These are phyloP conservation scores for Gonapodya sp. DNA, from an alignment of 192 early-diverging fungal species.

Conservation along the genomic window DNA sequence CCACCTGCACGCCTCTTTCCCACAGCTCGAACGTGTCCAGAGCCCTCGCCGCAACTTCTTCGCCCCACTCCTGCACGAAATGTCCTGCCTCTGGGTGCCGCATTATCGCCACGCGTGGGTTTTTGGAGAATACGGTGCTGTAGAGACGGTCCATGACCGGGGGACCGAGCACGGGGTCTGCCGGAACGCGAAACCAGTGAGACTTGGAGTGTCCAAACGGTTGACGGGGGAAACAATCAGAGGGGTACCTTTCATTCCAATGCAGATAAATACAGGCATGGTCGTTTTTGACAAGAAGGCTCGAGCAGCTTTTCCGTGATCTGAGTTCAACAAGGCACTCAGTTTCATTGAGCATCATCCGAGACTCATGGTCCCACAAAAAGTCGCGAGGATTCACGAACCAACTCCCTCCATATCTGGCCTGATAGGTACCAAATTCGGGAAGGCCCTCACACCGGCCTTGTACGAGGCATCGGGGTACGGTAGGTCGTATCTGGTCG, in stretches of 20 bases:
- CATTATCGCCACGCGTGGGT: background rate
- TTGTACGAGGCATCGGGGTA: background rate
- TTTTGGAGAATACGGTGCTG: background rate
- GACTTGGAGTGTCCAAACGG: too few species aligned
- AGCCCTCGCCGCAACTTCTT: background rate
- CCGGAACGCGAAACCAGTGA: too few species aligned
- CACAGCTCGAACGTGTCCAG: background rate
- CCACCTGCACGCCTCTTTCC: background rate
- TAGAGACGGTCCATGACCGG: background rate
- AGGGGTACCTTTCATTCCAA: background rate
- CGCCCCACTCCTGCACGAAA: constrained; percentile 12
- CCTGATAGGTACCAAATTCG: background rate
- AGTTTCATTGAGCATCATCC: too few species aligned
- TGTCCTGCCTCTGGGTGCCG: background rate
- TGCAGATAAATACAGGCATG: background rate
- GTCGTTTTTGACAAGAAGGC: background rate
- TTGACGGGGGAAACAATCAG: too few species aligned
- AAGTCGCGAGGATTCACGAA: too few species aligned
- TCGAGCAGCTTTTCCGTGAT: background rate
- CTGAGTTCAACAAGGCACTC: too few species aligned
- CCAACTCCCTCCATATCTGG: background rate
- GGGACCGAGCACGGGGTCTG: background rate
- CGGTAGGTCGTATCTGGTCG: background rate
- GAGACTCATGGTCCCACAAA: too few species aligned
- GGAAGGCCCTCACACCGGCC: background rate